Percentiles rank a stretch among this genome's conserved stretches.
These are phyloP conservation scores for Symbiodinium natans DNA, from an alignment of 73 alveolate genomes.

Conservation along the genomic window DNA sequence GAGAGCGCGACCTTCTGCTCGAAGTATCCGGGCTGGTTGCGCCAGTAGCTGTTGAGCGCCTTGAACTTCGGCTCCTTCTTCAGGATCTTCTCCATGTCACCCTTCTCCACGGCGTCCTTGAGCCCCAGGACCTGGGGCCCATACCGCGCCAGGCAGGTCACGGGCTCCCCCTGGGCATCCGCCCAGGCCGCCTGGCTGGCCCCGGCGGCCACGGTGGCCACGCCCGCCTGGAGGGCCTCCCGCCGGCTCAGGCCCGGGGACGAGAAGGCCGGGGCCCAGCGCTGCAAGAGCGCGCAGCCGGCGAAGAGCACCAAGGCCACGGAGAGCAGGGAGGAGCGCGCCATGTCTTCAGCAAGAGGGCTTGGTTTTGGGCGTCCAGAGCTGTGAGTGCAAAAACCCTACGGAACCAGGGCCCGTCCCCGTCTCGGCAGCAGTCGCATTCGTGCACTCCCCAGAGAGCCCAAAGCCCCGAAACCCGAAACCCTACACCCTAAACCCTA, in stretches of 20 bases:
- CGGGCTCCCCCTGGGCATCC: constrained; percentile 80
- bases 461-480: too few species aligned
- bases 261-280: neutral
- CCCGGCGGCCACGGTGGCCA: neutral
- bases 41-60: constrained; percentile 60
- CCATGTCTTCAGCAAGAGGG: neutral
- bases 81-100: constrained; percentile 44
- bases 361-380: neutral
- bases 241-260: neutral
- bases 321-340: neutral
- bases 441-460: too few species aligned
- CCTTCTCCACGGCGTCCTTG: constrained; percentile 29
- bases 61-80: constrained; percentile 56
- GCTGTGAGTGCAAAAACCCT: neutral
- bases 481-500: too few species aligned
- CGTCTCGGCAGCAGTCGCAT: too few species aligned
- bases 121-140: constrained; percentile 39
- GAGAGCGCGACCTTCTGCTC: constrained; percentile 22
- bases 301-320: constrained; percentile 5
- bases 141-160: neutral
- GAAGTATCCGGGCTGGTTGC: constrained; percentile 20
- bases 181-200: constrained; percentile 60
- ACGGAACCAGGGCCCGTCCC: neutral
- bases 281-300: neutral
- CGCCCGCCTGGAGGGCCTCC: neutral